Evolutionary conservation across 345 rosid genomes (phyloP).

Genomic region (Citrus reticulata): DNA sequence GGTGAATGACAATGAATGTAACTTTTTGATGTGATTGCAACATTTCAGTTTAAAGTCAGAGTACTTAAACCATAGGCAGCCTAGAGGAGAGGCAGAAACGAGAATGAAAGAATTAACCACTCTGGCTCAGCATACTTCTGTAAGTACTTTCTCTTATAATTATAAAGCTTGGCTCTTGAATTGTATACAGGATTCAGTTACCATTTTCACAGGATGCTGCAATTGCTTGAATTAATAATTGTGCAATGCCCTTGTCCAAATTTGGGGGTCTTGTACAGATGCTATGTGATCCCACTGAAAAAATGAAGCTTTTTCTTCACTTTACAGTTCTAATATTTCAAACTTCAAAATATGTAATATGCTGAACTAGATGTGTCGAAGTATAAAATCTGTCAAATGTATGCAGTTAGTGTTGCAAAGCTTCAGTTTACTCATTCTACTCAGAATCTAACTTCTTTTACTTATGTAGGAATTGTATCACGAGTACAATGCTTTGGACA

Average conservation of each 20-base stretch:
- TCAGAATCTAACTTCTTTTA: constrained; percentile 11
- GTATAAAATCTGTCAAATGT: not conserved
- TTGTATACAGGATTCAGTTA: not conserved
- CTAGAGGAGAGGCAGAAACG: constrained; percentile 57
- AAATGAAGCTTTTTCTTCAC: not conserved
- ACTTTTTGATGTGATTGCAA: constrained; percentile 22
- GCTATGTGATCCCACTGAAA: not conserved
- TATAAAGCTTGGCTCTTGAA: not conserved
- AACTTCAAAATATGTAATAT: not conserved
- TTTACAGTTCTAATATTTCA: not conserved
- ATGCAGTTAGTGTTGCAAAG: not conserved
- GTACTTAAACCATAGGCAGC: constrained; percentile 29
- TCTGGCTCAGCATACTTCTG: constrained; percentile 78
- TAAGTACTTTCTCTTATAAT: constrained; percentile 31
- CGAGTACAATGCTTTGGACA: constrained; percentile 57
- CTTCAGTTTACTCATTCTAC: not conserved
- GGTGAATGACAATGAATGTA: constrained; percentile 10
- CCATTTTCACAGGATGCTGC: not conserved
- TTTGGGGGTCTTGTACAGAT: not conserved
- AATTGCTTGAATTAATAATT: not conserved
- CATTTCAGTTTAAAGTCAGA: constrained; percentile 63
- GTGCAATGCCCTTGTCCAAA: not conserved
- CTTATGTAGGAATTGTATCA: constrained; percentile 65
- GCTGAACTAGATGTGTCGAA: not conserved
- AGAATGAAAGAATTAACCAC: constrained; percentile 62